These are phyloP conservation scores for Tephrocybe sp. DNA, from an alignment of 768 basidiomycete species.

Conservation along the genomic window DNA sequence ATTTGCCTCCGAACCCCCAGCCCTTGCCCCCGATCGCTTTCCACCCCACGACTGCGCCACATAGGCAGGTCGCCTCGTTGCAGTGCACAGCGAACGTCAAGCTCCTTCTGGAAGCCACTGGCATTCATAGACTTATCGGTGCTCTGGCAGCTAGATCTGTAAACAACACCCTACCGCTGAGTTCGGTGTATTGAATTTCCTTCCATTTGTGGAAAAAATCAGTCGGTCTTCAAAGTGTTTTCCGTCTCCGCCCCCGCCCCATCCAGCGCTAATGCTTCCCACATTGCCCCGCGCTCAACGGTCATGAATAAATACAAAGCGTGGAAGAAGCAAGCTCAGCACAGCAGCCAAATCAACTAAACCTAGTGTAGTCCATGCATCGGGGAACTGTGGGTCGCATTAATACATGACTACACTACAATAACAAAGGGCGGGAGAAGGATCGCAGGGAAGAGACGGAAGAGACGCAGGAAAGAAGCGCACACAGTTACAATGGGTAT, in stretches of 20 bases:
- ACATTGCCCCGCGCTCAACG: conserved; percentile 13
- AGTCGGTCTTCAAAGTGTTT: conserved; percentile 7
- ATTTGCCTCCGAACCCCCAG: conserved; percentile 7
- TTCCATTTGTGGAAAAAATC: conserved; percentile 1
- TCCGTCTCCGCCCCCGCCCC: background rate
- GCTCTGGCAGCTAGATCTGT: background rate
- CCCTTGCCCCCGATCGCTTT: background rate
- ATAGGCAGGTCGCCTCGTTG: conserved; percentile 4
- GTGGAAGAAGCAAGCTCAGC: background rate
- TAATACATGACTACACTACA: too few relatives aligned
- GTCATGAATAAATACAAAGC: conserved; percentile 4
- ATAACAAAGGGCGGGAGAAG: too few relatives aligned
- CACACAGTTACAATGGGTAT: conserved; percentile 6
- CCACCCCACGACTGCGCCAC: conserved; percentile 13
- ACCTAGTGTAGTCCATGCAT: too few relatives aligned
- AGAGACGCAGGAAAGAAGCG: too few relatives aligned
- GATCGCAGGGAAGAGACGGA: conserved; percentile 1
- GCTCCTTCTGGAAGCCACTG: too few relatives aligned
- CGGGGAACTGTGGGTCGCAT: too few relatives aligned
- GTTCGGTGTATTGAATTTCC: conserved; percentile 6
- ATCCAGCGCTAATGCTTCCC: conserved; percentile 6
- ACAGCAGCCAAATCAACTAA: background rate
- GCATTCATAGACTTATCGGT: too few relatives aligned
- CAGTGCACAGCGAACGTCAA: background rate
- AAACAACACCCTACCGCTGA: conserved; percentile 6